These are phyloP conservation scores for Malus sylvestris DNA, from an alignment of 306 rosid genomes.

Conservation along the genomic window DNA sequence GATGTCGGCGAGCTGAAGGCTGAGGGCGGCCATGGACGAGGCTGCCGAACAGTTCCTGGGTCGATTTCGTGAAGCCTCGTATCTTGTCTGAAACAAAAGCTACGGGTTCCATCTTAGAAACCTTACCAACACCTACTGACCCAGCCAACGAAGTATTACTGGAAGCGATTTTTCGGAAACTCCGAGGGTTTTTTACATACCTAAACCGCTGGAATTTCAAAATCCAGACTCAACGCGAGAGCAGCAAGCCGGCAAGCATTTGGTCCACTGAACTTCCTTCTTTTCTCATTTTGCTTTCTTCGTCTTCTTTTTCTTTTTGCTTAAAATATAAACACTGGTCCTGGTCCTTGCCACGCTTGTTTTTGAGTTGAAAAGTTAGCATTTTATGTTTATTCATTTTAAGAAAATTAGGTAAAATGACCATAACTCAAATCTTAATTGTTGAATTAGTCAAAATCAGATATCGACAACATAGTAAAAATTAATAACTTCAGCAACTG, in stretches of 20 bases:
- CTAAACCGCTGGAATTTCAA: not conserved
- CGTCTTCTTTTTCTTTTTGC: not conserved
- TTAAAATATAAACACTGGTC: not conserved
- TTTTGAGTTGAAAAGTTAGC: not conserved
- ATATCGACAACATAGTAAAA: too few species aligned
- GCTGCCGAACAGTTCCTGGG: constrained; percentile 40
- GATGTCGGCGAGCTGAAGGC: constrained; percentile 40
- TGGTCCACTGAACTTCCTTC: not conserved
- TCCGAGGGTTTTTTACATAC: not conserved
- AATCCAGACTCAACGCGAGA: not conserved
- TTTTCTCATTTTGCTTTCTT: not conserved
- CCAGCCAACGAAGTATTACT: not conserved
- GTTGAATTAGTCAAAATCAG: too few species aligned
- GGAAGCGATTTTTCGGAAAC: not conserved
- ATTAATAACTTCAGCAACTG: too few species aligned
- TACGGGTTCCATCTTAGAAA: constrained; percentile 49
- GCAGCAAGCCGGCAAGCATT: not conserved
- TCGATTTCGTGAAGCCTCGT: constrained; percentile 40
- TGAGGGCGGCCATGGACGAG: constrained; percentile 33
- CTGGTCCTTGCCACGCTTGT: not conserved
- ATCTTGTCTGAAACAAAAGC: constrained; percentile 34
- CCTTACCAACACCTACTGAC: not conserved
- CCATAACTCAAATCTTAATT: too few species aligned
- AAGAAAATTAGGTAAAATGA: not conserved
- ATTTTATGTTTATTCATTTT: too few species aligned